These are phyloP conservation scores for Tetrapyrgos nigripes DNA, from an alignment of 1,284 basidiomycete species.

Conservation along the genomic window DNA sequence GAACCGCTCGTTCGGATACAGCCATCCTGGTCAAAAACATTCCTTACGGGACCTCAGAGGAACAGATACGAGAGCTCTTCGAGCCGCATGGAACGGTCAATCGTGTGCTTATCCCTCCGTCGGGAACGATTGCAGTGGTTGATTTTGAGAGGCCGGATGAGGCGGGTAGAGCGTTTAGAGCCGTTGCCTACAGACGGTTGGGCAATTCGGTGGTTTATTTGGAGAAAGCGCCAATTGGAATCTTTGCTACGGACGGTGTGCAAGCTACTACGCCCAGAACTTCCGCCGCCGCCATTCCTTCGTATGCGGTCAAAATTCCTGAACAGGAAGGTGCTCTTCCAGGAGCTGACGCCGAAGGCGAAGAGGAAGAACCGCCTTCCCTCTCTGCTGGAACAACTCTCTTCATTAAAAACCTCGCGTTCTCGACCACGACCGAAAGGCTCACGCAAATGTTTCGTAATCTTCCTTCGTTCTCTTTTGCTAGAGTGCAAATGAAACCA, in stretches of 20 bases:
- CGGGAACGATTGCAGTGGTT: slow-evolving; percentile 94
- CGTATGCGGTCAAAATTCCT: slow-evolving; percentile 51
- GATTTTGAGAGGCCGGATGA: slow-evolving; percentile 82
- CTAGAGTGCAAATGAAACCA: slow-evolving; percentile 90
- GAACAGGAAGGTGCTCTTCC: slow-evolving; percentile 40
- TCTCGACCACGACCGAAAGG: slow-evolving; percentile 84
- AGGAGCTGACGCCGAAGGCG: slow-evolving; percentile 30
- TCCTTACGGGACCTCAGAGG: slow-evolving; percentile 85
- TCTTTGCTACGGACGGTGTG: slow-evolving; percentile 61
- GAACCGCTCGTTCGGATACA: slow-evolving; percentile 73
- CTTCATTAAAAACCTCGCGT: slow-evolving; percentile 95
- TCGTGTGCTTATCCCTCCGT: slow-evolving; percentile 87
- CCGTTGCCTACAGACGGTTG: slow-evolving; percentile 87
- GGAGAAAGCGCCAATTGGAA: slow-evolving; percentile 89
- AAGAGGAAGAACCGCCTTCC: slow-evolving; percentile 51
- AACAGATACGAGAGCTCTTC: slow-evolving; percentile 83
- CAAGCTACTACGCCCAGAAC: slow-evolving; percentile 20
- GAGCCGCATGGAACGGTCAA: slow-evolving; percentile 78
- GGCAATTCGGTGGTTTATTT: slow-evolving; percentile 93
- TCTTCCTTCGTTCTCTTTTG: slow-evolving; percentile 86
- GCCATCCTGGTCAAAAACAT: slow-evolving; percentile 97
- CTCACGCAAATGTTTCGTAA: slow-evolving; percentile 78
- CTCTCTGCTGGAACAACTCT: slow-evolving; percentile 82
- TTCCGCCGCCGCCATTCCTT: slow-evolving; percentile 30
- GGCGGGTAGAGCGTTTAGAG: slow-evolving; percentile 79